Conservation (phyloP, 768 basidiomycete genomes). For the Leucocoprinus birnbaumii region DNA sequence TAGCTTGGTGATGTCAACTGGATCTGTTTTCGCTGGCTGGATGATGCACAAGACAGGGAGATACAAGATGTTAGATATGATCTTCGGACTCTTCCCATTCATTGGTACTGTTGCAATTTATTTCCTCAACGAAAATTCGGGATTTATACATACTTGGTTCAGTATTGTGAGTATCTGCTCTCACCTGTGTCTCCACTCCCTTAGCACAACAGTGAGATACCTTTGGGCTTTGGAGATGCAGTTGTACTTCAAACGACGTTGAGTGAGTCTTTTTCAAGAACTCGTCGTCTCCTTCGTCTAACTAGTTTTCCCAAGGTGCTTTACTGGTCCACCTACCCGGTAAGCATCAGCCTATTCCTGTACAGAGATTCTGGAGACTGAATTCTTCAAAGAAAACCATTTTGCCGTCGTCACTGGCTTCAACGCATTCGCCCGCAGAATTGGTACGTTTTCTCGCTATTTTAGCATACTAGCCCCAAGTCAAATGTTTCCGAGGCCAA, state of each 20-base stretch:
- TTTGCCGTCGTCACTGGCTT: constrained; percentile 73
- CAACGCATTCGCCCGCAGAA: constrained; percentile 60
- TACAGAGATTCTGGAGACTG: no score
- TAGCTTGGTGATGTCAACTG: constrained; percentile 54
- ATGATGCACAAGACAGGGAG: constrained; percentile 63
- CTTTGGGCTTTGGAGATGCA: constrained; percentile 73
- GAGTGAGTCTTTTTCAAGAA: constrained; percentile 35
- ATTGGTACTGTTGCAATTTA: constrained; percentile 49
- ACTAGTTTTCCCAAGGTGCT: constrained; percentile 52
- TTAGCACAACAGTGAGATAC: constrained; percentile 42
- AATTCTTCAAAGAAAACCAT: constrained; percentile 41
- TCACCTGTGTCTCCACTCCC: not conserved
- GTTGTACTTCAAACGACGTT: constrained; percentile 69
- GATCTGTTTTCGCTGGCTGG: constrained; percentile 71
- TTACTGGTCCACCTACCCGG: constrained; percentile 62
- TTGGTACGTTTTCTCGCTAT: constrained; percentile 40
- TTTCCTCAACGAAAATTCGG: constrained; percentile 47
- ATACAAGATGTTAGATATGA: constrained; percentile 57
- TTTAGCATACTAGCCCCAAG: no score
- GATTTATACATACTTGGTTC: constrained; percentile 50
- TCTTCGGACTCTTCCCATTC: constrained; percentile 65
- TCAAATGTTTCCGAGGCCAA: constrained; percentile 41
- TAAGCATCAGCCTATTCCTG: constrained; percentile 24
- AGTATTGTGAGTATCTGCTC: constrained; percentile 46
- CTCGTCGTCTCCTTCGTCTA: constrained; percentile 19